Conservation (phyloP, 164 flowering plant genomes). For the Annona squamosa region DNA sequence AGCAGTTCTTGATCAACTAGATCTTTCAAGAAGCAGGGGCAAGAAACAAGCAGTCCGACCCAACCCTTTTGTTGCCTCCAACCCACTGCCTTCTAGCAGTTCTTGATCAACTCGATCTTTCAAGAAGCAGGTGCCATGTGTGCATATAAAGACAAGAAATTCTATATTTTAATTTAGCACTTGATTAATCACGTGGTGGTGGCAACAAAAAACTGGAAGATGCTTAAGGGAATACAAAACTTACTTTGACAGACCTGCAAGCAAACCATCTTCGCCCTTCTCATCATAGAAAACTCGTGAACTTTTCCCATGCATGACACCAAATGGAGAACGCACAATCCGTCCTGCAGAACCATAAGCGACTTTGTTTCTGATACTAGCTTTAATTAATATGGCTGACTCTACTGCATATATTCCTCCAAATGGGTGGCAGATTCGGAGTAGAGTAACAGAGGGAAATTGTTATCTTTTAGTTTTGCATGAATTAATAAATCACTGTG, state of each 20-base stretch:
- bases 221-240: neutral
- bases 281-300: slow-evolving; percentile 84
- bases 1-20: too few relatives aligned
- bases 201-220: neutral
- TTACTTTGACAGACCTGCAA: slow-evolving; percentile 66
- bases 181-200: too few relatives aligned
- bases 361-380: neutral
- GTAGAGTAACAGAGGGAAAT: neutral
- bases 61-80: too few relatives aligned
- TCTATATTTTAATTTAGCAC: too few relatives aligned
- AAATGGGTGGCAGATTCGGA: neutral
- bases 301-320: slow-evolving; percentile 93
- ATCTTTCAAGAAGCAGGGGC: too few relatives aligned
- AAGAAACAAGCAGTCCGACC: too few relatives aligned
- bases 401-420: neutral
- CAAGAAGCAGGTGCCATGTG: too few relatives aligned
- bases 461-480: neutral
- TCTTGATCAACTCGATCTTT: too few relatives aligned
- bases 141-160: too few relatives aligned
- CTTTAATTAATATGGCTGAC: neutral
- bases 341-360: slow-evolving; percentile 44
- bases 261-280: slow-evolving; percentile 64
- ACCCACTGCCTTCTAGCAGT: too few relatives aligned
- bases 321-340: slow-evolving; percentile 80
- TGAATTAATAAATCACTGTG: neutral